Evolutionary conservation across 164 flowering plant species (phyloP), one percentile per base, ranked within the genome.

Genomic region (Sextonia rubra): DNA sequence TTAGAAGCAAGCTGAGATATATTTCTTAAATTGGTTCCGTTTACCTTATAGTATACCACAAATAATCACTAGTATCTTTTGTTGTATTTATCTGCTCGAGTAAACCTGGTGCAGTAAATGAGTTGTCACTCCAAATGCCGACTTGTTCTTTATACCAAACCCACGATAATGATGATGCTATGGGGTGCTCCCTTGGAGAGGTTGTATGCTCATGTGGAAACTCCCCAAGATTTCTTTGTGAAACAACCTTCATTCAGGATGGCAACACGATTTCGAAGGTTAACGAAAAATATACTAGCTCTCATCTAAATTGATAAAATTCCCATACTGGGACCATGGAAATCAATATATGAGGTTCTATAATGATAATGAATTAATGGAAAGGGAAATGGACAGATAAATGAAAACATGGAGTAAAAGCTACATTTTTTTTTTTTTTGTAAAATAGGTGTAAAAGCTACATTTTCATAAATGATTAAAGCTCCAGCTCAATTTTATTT

Each of bases 31-130:
- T 18, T 22, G 61, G 25, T 52, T 47, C 22, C 26, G 1, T 37
- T 77, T 78, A 89, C 93, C 83, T 84, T 71, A 78, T 77, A 7
- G 85, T 70, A 72, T 89, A 89, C 91, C 93, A 89, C 47, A 89
- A 80, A 73, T 68, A 88, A 69, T 89, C 93, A 69, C 88, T 88
- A 14, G 71, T 68, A 74, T 89, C 93, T 77, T 72, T 82, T n/a
- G 93, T 89, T 25, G 85, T 80, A 77, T 85, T 88, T 72, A 89
- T 85, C 75, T 88, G 93, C 82, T 89, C 93, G 70, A 86, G 69
- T 72, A 89, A 76, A 26, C 86, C 79, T 27, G 77, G 17, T n/a
- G 71, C 48, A 56, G 78, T 78, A 66, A 86, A 85, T 20, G 88
- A 78, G 18, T 77, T 72, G 32, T 83, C 77, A 67, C 83, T 69